Base-by-base conservation (phyloP, 75 land plant genomes). In the Sequoiadendron giganteum region DNA sequence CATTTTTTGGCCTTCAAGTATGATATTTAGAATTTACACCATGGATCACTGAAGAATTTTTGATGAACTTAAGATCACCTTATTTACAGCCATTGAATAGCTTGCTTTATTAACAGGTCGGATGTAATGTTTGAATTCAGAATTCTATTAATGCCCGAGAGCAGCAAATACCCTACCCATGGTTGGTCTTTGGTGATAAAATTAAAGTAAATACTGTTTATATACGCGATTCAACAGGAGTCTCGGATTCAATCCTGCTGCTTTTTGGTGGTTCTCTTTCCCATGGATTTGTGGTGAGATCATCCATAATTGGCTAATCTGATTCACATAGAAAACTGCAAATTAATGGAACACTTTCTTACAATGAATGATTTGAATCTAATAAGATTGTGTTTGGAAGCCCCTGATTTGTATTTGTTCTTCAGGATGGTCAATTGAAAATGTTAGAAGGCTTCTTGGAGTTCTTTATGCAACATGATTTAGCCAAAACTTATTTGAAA, bases 131-230 rank as follows among this genome's bases (percentile, higher is more conserved):
- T 87, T 88, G 49, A 49, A 80, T 85, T 81, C 95, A 97, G 95
- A 98, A 94, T 65, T 98, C 99, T 87, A 97, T 98, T 77, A 97
- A 97, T 91, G 89, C 97, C 84, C 94, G 93, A 43, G 94, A 96
- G 85, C 92, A 89, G 73, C 93, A 92, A 68, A 93, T 96, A 87
- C 93, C 94, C 19, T 94, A 91, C 89, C 99, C 99, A 14, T 98
- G 99, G 99, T 83, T 98, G 54, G 96, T 97, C 55, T 98, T 95
- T 89, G 94, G 96, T 80, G 99, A 98, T 77, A 98, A 98, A 91
- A 94, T 98, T 16, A 98, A 97, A 89, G 97, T 95, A 54, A 94
- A 93, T 79, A 91, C 91, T 55, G 99, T 98, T 42, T 94, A 92
- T 84, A 91, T 98, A 82, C 96, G 99, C 42, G 99, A 98, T 91